A percentile compares a stretch with the other conserved stretches of the same genome.
These are phyloP conservation scores for Trichomonas tenax DNA, from an alignment of 208 protist species.

Conservation along the genomic window DNA sequence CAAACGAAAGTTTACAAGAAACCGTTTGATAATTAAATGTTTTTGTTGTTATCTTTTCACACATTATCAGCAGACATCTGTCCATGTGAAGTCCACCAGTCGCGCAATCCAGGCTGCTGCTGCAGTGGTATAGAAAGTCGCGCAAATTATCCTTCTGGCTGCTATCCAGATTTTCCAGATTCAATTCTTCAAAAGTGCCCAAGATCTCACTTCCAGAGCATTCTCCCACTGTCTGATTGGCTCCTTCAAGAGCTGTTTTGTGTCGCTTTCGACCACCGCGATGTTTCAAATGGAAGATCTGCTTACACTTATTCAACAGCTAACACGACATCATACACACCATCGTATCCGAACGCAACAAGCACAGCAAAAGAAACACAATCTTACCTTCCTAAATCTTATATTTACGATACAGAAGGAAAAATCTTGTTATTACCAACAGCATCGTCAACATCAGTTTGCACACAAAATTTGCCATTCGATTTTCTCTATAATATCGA, in stretches of 20 bases:
- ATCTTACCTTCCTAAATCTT: not conserved
- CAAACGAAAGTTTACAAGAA: not conserved
- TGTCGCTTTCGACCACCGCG: not conserved
- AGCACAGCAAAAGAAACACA: not conserved
- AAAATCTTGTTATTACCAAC: not conserved
- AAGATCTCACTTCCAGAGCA: not conserved
- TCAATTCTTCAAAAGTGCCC: not conserved
- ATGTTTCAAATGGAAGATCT: not conserved
- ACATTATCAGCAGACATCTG: not conserved
- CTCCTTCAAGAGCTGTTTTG: not conserved
- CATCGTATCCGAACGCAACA: not conserved
- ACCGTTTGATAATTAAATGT: not conserved
- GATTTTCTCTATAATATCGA: not conserved
- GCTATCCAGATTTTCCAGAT: not conserved
- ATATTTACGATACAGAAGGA: not conserved
- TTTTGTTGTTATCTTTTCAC: not conserved
- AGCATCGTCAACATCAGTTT: not conserved
- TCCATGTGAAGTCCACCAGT: not conserved
- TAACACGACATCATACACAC: not conserved
- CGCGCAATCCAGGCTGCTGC: not conserved
- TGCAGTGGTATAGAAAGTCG: not conserved
- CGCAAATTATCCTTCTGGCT: not conserved
- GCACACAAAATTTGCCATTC: not conserved
- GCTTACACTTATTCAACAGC: not conserved
- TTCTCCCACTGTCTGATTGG: not conserved